Conservation (phyloP, 2,329 filamentous ascomycete genomes). For the Phoma sp. region DNA sequence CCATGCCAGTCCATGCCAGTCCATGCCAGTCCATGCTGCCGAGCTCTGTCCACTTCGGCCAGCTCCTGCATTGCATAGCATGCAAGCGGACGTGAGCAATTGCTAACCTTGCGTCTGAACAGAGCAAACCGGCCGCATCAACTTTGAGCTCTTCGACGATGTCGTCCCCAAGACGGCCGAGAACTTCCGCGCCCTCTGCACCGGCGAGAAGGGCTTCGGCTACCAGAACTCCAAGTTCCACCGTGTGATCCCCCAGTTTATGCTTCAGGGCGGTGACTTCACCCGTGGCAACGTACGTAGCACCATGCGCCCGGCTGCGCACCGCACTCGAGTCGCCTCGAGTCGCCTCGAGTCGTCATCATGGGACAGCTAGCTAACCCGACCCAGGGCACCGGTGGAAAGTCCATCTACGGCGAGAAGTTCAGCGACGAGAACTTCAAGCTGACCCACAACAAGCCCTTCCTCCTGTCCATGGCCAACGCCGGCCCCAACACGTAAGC, state of each 20-base stretch:
- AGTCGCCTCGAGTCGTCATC: no score
- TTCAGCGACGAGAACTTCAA: constrained; percentile 93
- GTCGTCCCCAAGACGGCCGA: constrained; percentile 84
- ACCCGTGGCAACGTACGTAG: constrained; percentile 83
- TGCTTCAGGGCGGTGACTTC: constrained; percentile 97
- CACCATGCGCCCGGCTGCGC: constrained; percentile 2
- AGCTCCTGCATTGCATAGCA: constrained; percentile 1
- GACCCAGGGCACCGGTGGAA: constrained; percentile 81
- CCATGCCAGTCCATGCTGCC: not conserved
- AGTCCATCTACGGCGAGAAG: constrained; percentile 95
- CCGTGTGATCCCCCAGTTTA: constrained; percentile 91
- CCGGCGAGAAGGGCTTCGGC: constrained; percentile 78
- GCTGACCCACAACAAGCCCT: constrained; percentile 73
- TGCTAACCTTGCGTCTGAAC: constrained; percentile 27
- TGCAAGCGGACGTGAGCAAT: not conserved
- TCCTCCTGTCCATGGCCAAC: constrained; percentile 94
- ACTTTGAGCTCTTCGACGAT: constrained; percentile 86
- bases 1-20: not conserved
- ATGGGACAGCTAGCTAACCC: constrained; percentile 25
- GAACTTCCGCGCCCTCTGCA: constrained; percentile 88
- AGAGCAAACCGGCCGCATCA: constrained; percentile 81
- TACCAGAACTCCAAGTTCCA: constrained; percentile 88
- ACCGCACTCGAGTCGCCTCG: no score
- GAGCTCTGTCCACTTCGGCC: not conserved
- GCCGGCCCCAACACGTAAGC: constrained; percentile 87